Conservation (phyloP, 2,329 filamentous ascomycete genomes). For the Massarina eburnea region DNA sequence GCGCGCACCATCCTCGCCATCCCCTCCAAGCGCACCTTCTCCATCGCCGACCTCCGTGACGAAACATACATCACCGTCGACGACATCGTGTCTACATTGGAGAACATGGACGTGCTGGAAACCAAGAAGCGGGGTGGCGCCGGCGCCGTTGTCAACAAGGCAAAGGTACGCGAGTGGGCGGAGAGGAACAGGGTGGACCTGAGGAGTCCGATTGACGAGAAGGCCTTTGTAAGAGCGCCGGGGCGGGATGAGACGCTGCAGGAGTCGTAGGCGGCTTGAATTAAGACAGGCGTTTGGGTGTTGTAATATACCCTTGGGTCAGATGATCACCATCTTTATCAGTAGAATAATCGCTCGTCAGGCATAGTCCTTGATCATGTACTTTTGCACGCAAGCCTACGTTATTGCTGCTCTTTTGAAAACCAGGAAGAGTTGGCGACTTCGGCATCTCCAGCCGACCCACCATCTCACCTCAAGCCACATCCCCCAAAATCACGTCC, state of each 20-base stretch:
- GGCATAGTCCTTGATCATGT: neutral
- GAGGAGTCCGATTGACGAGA: slow-evolving; percentile 68
- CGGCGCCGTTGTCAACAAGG: slow-evolving; percentile 58
- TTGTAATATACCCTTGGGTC: slow-evolving; percentile 2
- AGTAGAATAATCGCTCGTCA: too few species aligned
- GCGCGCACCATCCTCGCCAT: slow-evolving; percentile 62
- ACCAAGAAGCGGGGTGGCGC: slow-evolving; percentile 52
- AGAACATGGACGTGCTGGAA: slow-evolving; percentile 75
- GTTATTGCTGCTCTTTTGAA: too few species aligned
- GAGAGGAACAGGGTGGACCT: slow-evolving; percentile 63
- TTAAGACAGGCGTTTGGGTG: slow-evolving; percentile 3
- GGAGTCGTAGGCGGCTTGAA: slow-evolving; percentile 19
- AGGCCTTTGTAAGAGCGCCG: slow-evolving; percentile 70
- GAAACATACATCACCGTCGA: slow-evolving; percentile 83
- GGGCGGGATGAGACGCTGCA: slow-evolving; percentile 31
- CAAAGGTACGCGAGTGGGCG: slow-evolving; percentile 67
- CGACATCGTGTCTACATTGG: slow-evolving; percentile 76
- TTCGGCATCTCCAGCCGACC: too few species aligned
- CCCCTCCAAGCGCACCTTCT: slow-evolving; percentile 55
- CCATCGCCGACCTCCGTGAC: slow-evolving; percentile 70
- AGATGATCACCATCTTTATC: neutral
- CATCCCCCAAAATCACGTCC: neutral
- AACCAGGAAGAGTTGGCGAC: too few species aligned
- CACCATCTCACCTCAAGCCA: neutral
- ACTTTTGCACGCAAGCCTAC: too few species aligned